A percentile compares a stretch with the other conserved stretches of the same genome.
Evolutionary conservation across 2,329 filamentous ascomycete species (phyloP).

Genomic region (Knufia petricola): DNA sequence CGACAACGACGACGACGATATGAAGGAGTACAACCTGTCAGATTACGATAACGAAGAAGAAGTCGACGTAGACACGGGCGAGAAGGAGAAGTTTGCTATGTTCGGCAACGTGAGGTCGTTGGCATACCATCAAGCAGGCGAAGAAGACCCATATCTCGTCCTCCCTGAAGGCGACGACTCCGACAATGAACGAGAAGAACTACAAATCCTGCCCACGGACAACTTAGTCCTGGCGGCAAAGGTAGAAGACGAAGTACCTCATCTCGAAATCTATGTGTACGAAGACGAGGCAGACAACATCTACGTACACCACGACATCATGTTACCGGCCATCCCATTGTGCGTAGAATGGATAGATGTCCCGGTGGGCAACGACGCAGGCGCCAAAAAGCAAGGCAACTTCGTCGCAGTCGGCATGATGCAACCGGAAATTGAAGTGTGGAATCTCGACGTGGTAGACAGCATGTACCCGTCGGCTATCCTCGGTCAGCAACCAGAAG

Average conservation of each 20-base stretch:
- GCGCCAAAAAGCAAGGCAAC: constrained; percentile 64
- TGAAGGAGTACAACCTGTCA: constrained; percentile 93
- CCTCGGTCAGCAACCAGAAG: constrained; percentile 61
- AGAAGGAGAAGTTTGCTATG: constrained; percentile 73
- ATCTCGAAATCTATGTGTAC: constrained; percentile 95
- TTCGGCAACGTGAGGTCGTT: constrained; percentile 92
- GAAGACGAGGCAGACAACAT: constrained; percentile 92
- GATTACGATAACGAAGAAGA: constrained; percentile 81
- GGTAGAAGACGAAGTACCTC: constrained; percentile 92
- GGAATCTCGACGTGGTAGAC: constrained; percentile 92
- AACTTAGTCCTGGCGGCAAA: constrained; percentile 87
- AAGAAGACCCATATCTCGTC: constrained; percentile 94
- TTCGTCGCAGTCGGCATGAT: constrained; percentile 94
- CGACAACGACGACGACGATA: constrained; percentile 64
- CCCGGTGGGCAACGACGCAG: constrained; percentile 64
- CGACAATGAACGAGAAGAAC: constrained; percentile 82
- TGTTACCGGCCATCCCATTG: constrained; percentile 92
- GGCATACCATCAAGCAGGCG: constrained; percentile 86
- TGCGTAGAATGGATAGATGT: constrained; percentile 94
- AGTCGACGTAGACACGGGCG: constrained; percentile 52
- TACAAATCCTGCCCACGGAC: constrained; percentile 86
- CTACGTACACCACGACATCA: constrained; percentile 98
- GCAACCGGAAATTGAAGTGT: constrained; percentile 97
- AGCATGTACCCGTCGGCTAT: constrained; percentile 98
- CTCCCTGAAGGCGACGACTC: constrained; percentile 57